A percentile compares a stretch with the other conserved stretches of the same genome.
phyloP scores from a whole-genome alignment of 2,329 filamentous ascomycete species.

The Chrysoporthe austroafricana region DNA sequence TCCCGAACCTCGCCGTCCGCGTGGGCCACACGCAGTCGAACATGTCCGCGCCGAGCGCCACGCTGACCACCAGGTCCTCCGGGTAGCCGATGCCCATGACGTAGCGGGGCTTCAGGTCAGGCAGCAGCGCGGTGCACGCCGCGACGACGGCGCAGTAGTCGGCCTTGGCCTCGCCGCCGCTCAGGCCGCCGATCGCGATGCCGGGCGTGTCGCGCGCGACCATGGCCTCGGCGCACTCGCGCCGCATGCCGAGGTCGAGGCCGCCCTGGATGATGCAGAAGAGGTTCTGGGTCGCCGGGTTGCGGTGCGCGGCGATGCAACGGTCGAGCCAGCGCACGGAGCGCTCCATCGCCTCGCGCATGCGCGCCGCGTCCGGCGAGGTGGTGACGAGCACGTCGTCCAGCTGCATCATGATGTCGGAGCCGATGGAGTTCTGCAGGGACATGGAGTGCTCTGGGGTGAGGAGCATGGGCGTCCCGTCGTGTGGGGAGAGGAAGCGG shows the following conservation, averaged over 20 bases:
- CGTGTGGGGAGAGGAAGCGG: conserved; percentile 92
- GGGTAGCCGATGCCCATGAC: conserved; percentile 99
- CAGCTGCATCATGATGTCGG: conserved; percentile 99
- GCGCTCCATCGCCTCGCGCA: conserved; percentile 93
- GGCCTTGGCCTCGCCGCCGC: conserved; percentile 90
- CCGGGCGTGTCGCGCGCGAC: conserved; percentile 88
- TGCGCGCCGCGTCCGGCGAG: conserved; percentile 83
- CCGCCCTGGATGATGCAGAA: conserved; percentile 99
- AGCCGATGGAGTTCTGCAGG: conserved; percentile 95
- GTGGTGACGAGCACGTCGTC: conserved; percentile 98
- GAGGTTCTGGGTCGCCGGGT: conserved; percentile 82
- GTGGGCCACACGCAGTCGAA: conserved; percentile 99
- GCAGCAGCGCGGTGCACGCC: conserved; percentile 82
- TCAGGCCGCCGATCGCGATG: conserved; percentile 93
- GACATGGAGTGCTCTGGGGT: conserved; percentile 97
- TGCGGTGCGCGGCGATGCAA: conserved; percentile 87
- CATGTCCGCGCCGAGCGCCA: conserved; percentile 96
- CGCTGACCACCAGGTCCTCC: conserved; percentile 90
- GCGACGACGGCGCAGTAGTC: conserved; percentile 91
- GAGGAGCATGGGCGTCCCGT: conserved; percentile 92
- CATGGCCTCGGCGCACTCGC: conserved; percentile 86
- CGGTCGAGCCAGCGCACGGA: conserved; percentile 95
- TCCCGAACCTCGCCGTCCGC: conserved; percentile 92
- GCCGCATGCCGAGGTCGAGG: conserved; percentile 82
- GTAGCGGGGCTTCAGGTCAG: conserved; percentile 92